These are phyloP conservation scores for Nakaseomyces sp. DNA, from an alignment of 1,139 yeast genomes.

Conservation along the genomic window DNA sequence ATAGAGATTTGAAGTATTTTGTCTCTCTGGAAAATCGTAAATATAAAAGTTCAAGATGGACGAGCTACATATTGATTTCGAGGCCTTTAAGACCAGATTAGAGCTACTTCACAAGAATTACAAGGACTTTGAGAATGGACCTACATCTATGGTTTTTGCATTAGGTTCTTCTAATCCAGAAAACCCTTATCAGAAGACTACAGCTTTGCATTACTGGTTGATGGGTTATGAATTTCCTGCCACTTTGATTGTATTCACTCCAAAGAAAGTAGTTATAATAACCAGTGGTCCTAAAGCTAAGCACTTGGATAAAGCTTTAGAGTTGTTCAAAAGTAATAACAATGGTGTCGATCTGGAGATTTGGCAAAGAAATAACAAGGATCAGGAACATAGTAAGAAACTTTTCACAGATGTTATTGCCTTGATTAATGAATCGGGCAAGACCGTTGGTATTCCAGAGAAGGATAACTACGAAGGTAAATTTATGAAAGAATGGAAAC, in stretches of 20 bases:
- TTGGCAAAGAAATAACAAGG: conserved; percentile 70
- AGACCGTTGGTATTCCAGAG: conserved; percentile 47
- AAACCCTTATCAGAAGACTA: conserved; percentile 83
- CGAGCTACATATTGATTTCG: conserved; percentile 35
- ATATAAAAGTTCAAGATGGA: too few species aligned
- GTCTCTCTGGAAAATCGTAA: too few species aligned
- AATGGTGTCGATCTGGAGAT: conserved; percentile 42
- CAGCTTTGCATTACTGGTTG: conserved; percentile 85
- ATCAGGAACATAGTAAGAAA: conserved; percentile 61
- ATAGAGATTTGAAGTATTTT: too few species aligned
- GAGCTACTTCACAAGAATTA: conserved; percentile 27
- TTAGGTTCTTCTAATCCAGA: conserved; percentile 82
- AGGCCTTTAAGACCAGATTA: conserved; percentile 33
- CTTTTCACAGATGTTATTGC: conserved; percentile 54
- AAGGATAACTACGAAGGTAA: conserved; percentile 79
- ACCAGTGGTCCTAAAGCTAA: conserved; percentile 87
- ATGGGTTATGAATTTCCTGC: conserved; percentile 94
- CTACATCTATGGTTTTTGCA: conserved; percentile 51
- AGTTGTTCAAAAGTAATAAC: conserved; percentile 25
- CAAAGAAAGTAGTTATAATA: conserved; percentile 53
- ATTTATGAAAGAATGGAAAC: conserved; percentile 71
- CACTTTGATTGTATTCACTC: conserved; percentile 62
- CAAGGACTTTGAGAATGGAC: conserved; percentile 38
- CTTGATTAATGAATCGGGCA: conserved; percentile 40
- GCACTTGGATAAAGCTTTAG: conserved; percentile 42